A percentile compares a stretch with the other conserved stretches of the same genome.
Conservation (phyloP, 2,329 filamentous ascomycete species). For the Fusarium sp. region DNA sequence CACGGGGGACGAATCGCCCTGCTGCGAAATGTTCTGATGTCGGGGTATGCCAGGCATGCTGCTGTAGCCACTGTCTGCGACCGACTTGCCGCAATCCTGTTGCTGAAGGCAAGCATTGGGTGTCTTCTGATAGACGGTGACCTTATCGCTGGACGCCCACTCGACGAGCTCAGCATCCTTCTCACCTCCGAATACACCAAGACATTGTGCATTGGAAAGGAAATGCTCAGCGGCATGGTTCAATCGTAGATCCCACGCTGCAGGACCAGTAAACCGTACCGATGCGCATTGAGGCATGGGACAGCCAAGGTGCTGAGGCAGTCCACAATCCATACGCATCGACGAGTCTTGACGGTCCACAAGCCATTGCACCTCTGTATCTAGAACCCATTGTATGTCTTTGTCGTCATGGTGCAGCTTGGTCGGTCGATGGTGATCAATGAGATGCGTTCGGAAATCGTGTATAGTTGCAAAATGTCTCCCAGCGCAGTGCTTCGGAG, state of each 20-base stretch:
- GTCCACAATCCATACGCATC: rapidly evolving
- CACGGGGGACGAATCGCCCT: rapidly evolving
- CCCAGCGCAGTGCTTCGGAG: too few relatives aligned
- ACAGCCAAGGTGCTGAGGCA: rapidly evolving
- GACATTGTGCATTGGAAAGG: rapidly evolving
- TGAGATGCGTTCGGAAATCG: background rate
- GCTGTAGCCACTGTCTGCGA: background rate
- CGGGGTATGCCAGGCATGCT: background rate
- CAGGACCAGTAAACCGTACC: rapidly evolving
- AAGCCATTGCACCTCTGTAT: rapidly evolving
- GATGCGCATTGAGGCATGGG: background rate
- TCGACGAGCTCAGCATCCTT: rapidly evolving
- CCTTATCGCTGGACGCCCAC: rapidly evolving
- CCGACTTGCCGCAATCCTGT: rapidly evolving
- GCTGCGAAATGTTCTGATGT: rapidly evolving
- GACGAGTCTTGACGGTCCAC: rapidly evolving
- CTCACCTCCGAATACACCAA: rapidly evolving
- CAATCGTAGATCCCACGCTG: rapidly evolving
- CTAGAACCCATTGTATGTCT: background rate
- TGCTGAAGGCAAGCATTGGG: rapidly evolving
- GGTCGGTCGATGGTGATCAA: rapidly evolving
- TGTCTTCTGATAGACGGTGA: rapidly evolving
- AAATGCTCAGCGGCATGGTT: rapidly evolving
- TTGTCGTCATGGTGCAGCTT: rapidly evolving
- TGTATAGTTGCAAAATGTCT: background rate